phyloP scores from a whole-genome alignment of 495 filamentous ascomycete genomes.

The Glarea lozoyensis region DNA sequence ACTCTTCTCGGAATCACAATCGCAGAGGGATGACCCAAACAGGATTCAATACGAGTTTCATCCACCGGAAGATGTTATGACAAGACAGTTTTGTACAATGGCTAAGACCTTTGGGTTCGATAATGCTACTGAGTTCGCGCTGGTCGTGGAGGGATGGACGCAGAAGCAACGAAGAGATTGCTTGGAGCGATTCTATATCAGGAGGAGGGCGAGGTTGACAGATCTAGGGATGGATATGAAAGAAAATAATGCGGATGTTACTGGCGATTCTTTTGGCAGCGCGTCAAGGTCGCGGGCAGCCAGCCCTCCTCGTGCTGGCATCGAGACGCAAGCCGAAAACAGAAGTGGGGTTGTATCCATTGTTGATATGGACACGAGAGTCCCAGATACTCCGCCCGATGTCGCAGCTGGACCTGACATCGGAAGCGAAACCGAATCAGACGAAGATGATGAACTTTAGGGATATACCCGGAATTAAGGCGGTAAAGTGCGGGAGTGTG shows the following conservation, averaged over 20 bases:
- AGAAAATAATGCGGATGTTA: neutral
- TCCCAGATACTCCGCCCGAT: too few species aligned
- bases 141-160: slow-evolving; percentile 90
- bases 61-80: slow-evolving; percentile 65
- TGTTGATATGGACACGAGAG: slow-evolving; percentile 1
- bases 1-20: slow-evolving; percentile 35
- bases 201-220: slow-evolving; percentile 30
- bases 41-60: slow-evolving; percentile 58
- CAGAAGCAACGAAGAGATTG: slow-evolving; percentile 72
- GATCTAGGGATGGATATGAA: slow-evolving; percentile 11
- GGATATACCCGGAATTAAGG: slow-evolving; percentile 14
- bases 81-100: slow-evolving; percentile 87
- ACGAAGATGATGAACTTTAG: slow-evolving; percentile 18
- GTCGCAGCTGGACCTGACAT: neutral
- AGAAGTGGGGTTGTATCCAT: neutral
- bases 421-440: slow-evolving; percentile 7
- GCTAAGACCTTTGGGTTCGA: slow-evolving; percentile 68
- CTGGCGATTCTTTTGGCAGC: too few species aligned
- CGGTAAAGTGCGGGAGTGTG: neutral
- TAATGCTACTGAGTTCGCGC: slow-evolving; percentile 76
- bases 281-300: too few species aligned
- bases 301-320: too few species aligned
- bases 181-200: slow-evolving; percentile 72
- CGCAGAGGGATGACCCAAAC: slow-evolving; percentile 18
- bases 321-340: too few species aligned